These are phyloP conservation scores for Beta lomatogona DNA, from an alignment of 179 eudicot genomes.

Conservation along the genomic window DNA sequence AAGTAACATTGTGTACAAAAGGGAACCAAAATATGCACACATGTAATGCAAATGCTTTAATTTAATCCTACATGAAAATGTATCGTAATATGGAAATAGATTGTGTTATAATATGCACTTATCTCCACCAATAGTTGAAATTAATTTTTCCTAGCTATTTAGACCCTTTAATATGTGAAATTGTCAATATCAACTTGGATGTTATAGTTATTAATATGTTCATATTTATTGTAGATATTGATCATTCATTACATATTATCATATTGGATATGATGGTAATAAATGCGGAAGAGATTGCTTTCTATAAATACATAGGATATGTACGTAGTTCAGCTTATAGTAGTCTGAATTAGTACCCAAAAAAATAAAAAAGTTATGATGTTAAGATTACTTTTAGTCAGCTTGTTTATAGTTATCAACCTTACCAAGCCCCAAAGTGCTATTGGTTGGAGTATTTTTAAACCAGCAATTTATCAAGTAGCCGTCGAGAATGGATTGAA, in stretches of 20 bases:
- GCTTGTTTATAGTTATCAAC: background rate
- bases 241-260: background rate
- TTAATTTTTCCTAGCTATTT: too few relatives aligned
- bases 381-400: background rate
- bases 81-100: too few relatives aligned
- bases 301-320: background rate
- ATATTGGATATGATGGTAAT: background rate
- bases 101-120: too few relatives aligned
- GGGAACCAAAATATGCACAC: too few relatives aligned
- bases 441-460: background rate
- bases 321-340: background rate
- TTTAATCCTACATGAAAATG: too few relatives aligned
- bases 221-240: background rate
- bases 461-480: background rate
- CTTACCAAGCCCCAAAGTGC: background rate
- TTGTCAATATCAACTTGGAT: background rate
- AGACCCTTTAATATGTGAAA: too few relatives aligned
- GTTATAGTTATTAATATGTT: background rate
- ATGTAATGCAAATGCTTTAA: too few relatives aligned
- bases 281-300: background rate
- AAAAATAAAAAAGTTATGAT: background rate
- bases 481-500: conserved; percentile 4
- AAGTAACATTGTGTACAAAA: too few relatives aligned
- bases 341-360: background rate
- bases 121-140: too few relatives aligned